Conservation (phyloP, 2,329 filamentous ascomycete genomes). For the Lasiodiplodia gonubiensis region DNA sequence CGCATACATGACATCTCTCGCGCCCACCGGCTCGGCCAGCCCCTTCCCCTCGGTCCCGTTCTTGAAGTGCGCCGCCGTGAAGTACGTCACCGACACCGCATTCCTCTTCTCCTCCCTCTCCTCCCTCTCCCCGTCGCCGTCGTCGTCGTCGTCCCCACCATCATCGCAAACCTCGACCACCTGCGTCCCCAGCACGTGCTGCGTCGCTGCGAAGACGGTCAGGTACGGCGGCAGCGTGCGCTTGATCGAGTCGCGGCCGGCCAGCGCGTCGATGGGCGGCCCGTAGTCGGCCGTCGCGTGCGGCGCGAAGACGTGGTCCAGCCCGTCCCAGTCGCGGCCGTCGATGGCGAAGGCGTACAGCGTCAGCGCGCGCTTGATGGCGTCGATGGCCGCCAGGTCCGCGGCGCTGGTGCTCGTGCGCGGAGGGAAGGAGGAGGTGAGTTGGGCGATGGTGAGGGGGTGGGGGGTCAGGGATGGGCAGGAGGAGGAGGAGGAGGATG, state of each 20-base stretch:
- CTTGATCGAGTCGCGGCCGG: not conserved
- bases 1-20: not conserved
- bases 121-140: too few relatives aligned
- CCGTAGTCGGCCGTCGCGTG: conserved; percentile 3
- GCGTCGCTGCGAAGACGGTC: not conserved
- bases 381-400: not conserved
- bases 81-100: not conserved
- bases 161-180: not conserved
- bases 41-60: not conserved
- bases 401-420: not conserved
- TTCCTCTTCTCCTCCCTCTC: not conserved
- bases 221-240: conserved; percentile 4
- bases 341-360: conserved; percentile 19
- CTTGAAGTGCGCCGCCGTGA: not conserved
- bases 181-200: conserved; percentile 5
- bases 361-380: not conserved
- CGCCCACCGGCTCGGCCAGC: not conserved
- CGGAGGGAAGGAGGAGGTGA: not conserved
- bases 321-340: not conserved
- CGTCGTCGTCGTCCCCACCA: too few relatives aligned
- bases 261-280: not conserved
- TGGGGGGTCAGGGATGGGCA: not conserved
- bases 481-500: not conserved
- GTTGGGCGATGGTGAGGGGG: not conserved
- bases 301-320: not conserved